These are phyloP conservation scores for Lolium multiflorum DNA, from an alignment of 176 grass and related monocot genomes.

Conservation along the genomic window DNA sequence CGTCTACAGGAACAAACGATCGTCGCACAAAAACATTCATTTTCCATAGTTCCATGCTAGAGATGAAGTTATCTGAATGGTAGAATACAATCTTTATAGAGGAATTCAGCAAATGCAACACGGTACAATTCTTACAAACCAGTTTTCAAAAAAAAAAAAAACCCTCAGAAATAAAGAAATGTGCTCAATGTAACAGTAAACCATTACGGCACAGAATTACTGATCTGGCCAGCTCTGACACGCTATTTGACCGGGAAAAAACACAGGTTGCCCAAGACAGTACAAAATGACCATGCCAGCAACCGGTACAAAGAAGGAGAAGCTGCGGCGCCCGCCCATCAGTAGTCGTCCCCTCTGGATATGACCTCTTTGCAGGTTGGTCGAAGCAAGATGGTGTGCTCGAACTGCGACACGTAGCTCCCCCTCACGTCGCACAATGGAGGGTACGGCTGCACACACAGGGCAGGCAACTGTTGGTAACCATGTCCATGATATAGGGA, in stretches of 20 bases:
- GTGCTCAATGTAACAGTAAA: background rate
- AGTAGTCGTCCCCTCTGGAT: slow-evolving; percentile 90
- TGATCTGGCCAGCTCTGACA: background rate
- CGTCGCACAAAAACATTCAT: background rate
- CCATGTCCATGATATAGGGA: background rate
- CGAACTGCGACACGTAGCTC: slow-evolving; percentile 96
- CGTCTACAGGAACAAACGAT: too few relatives aligned
- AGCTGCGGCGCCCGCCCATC: slow-evolving; percentile 26
- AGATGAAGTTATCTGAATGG: background rate
- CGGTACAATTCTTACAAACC: background rate
- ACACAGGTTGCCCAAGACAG: slow-evolving; percentile 20
- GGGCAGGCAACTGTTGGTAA: background rate
- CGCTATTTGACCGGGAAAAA: background rate
- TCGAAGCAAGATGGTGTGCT: slow-evolving; percentile 94
- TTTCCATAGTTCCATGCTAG: background rate
- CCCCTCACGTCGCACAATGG: slow-evolving; percentile 88
- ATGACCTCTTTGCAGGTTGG: slow-evolving; percentile 98
- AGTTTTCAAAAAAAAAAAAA: background rate
- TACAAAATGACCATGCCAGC: background rate
- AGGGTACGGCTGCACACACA: slow-evolving; percentile 73
- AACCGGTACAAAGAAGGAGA: slow-evolving; percentile 21
- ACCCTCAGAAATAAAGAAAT: background rate
- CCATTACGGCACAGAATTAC: background rate
- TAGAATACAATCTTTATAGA: background rate
- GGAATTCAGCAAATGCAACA: background rate